A percentile compares a stretch with the other conserved stretches of the same genome.
Evolutionary conservation across 768 basidiomycete species (phyloP).

Genomic region (Chalciporus piperatus): DNA sequence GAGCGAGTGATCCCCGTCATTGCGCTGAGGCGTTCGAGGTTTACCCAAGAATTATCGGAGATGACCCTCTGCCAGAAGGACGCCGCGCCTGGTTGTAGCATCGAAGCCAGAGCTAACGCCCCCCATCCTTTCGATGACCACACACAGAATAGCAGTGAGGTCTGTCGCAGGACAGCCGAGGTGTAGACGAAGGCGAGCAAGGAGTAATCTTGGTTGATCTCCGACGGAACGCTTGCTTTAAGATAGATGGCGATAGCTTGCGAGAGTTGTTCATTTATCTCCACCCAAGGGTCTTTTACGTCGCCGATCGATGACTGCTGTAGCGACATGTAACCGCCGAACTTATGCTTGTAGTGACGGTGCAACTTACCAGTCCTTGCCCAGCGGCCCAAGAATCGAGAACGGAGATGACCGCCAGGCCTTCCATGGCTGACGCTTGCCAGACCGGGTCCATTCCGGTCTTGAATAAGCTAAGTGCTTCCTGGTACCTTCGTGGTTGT

Average conservation of each 20-base stretch:
- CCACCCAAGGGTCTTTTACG: constrained; percentile 69
- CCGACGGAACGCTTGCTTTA: constrained; percentile 49
- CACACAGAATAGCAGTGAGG: constrained; percentile 70
- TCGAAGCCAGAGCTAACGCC: constrained; percentile 67
- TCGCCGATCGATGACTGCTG: constrained; percentile 56
- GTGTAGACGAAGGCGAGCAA: constrained; percentile 65
- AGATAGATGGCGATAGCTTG: constrained; percentile 64
- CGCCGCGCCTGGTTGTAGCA: constrained; percentile 64
- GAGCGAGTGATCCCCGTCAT: constrained; percentile 70
- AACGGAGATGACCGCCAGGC: constrained; percentile 72
- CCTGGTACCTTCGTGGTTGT: constrained; percentile 65
- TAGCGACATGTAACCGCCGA: constrained; percentile 7
- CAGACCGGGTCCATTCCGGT: constrained; percentile 74
- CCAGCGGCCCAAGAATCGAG: constrained; percentile 82
- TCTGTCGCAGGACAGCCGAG: constrained; percentile 67
- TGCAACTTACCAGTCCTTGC: constrained; percentile 62
- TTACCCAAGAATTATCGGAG: constrained; percentile 45
- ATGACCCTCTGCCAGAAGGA: constrained; percentile 61
- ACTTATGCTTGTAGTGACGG: not conserved
- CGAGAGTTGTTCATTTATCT: constrained; percentile 68
- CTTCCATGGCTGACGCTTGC: constrained; percentile 89
- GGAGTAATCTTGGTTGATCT: constrained; percentile 54
- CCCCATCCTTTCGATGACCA: constrained; percentile 92
- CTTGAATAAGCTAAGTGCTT: constrained; percentile 78
- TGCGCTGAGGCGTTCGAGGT: constrained; percentile 62